These are phyloP conservation scores for Sodiomyces alkalinus DNA, from an alignment of 2,329 filamentous ascomycete species.

Conservation along the genomic window DNA sequence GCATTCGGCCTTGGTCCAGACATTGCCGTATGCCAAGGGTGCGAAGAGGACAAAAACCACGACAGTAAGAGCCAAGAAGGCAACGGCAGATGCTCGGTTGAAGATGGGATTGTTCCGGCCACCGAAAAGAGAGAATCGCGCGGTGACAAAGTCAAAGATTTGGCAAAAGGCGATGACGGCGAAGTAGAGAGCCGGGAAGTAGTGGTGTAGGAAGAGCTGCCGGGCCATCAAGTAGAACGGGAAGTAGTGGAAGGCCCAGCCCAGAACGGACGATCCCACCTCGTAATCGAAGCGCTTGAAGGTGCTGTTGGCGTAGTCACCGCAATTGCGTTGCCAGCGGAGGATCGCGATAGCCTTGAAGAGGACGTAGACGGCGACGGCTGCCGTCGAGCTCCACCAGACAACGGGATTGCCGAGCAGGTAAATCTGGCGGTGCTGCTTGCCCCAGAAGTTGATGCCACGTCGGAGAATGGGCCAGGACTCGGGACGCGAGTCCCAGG, in stretches of 20 bases:
- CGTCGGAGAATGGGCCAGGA: conserved; percentile 87
- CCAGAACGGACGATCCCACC: conserved; percentile 75
- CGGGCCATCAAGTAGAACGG: conserved; percentile 97
- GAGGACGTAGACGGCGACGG: conserved; percentile 58
- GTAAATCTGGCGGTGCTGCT: conserved; percentile 87
- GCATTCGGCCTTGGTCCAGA: conserved; percentile 85
- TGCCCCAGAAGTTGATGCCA: conserved; percentile 99
- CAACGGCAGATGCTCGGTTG: conserved; percentile 57
- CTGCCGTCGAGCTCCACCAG: conserved; percentile 79
- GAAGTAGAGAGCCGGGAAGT: conserved; percentile 94
- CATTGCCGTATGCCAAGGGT: conserved; percentile 81
- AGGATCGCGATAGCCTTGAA: conserved; percentile 84
- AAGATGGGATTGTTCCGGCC: conserved; percentile 55
- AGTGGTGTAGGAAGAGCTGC: conserved; percentile 96
- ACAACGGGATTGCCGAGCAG: conserved; percentile 88
- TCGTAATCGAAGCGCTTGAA: conserved; percentile 99
- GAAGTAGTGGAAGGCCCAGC: conserved; percentile 97
- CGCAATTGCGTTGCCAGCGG: conserved; percentile 86
- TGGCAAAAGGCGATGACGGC: conserved; percentile 81
- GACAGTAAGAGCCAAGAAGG: conserved; percentile 60
- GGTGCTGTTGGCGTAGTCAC: conserved; percentile 64
- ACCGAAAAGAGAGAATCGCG: conserved; percentile 53
- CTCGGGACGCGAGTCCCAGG: conserved; percentile 89
- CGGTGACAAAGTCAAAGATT: conserved; percentile 71
- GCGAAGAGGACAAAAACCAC: conserved; percentile 73